Percentiles rank a stretch among this genome's conserved stretches.
Conservation (phyloP, 129 eudicot genomes). For the Centrapalus pauciflorus region DNA sequence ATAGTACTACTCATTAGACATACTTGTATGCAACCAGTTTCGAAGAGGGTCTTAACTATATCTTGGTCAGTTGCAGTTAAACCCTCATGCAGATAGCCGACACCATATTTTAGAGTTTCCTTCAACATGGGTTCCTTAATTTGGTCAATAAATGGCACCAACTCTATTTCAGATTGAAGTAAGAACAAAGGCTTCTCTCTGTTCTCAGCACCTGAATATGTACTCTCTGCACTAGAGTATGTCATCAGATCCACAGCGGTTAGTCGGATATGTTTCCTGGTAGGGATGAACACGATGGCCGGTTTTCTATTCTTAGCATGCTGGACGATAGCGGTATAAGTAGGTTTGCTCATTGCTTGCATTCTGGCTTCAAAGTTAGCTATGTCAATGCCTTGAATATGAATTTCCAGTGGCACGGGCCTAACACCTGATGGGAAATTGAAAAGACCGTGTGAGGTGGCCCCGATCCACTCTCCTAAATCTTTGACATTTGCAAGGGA, state of each 20-base stretch:
- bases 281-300: conserved; percentile 82
- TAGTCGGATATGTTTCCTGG: conserved; percentile 74
- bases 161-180: conserved; percentile 46
- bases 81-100: conserved; percentile 94
- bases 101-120: conserved; percentile 72
- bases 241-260: conserved; percentile 90
- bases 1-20: conserved; percentile 87
- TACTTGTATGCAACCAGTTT: conserved; percentile 80
- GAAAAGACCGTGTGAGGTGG: conserved; percentile 86
- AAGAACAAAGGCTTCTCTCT: conserved; percentile 60
- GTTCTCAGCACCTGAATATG: conserved; percentile 47
- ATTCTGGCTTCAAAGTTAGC: conserved; percentile 93
- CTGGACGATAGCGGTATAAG: conserved; percentile 77
- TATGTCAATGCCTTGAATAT: conserved; percentile 84
- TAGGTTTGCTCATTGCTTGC: conserved; percentile 96
- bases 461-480: conserved; percentile 98
- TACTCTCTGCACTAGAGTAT: conserved; percentile 57
- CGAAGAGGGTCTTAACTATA: conserved; percentile 76
- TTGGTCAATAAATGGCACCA: conserved; percentile 49
- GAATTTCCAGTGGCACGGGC: conserved; percentile 87
- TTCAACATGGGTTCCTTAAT: conserved; percentile 72
- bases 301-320: conserved; percentile 76
- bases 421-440: conserved; percentile 89
- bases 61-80: conserved; percentile 65
- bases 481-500: conserved; percentile 95